A percentile compares a stretch with the other conserved stretches of the same genome.
phyloP scores from a whole-genome alignment of 164 flowering plant genomes.

The Magnolia kwangsiensis region DNA sequence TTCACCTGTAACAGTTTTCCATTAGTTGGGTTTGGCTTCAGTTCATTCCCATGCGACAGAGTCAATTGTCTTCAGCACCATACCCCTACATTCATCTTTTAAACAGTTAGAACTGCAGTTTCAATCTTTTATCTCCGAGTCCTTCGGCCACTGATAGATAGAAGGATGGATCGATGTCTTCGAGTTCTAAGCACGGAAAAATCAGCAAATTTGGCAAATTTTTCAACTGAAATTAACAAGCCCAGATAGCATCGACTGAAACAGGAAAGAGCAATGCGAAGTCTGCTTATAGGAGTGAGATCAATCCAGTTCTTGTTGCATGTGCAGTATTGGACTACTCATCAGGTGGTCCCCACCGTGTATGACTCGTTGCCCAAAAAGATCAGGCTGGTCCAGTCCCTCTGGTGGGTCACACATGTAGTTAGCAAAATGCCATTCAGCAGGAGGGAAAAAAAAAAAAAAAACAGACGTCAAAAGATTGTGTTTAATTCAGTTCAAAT shows the following conservation, averaged over 20 bases:
- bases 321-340: too few species aligned
- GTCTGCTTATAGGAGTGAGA: not conserved
- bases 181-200: not conserved
- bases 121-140: not conserved
- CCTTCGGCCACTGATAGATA: not conserved
- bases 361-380: not conserved
- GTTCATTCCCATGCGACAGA: not conserved
- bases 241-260: not conserved
- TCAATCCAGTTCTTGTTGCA: too few species aligned
- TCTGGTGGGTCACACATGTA: too few species aligned
- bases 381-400: not conserved
- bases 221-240: not conserved
- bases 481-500: too few species aligned
- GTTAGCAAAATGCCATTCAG: too few species aligned
- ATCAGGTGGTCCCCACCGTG: not conserved
- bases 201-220: not conserved
- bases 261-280: not conserved
- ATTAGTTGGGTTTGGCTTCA: not conserved
- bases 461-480: too few species aligned
- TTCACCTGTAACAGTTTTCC: slow-evolving; percentile 11
- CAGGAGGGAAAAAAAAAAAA: too few species aligned
- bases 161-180: not conserved
- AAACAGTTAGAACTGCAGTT: not conserved
- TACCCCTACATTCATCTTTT: not conserved
- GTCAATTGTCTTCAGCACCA: not conserved